phyloP scores from a whole-genome alignment of 2,329 filamentous ascomycete genomes.

The Aspergillus spinulosporus region DNA sequence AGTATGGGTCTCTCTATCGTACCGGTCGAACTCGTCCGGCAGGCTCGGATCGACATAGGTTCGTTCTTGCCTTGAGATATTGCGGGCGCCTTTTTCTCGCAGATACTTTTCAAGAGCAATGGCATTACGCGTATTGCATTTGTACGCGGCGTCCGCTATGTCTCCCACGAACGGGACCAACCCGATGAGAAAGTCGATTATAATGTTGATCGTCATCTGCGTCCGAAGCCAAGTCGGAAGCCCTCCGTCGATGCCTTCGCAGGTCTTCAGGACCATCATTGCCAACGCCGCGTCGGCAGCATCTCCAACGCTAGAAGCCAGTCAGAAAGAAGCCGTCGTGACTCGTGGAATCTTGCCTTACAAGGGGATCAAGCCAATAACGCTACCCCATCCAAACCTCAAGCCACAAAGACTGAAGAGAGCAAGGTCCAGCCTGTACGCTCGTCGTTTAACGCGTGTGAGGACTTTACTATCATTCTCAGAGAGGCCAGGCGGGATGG shows the following conservation, averaged over 20 bases:
- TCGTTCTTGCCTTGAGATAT: slow-evolving; percentile 28
- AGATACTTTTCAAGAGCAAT: slow-evolving; percentile 48
- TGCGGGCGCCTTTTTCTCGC: slow-evolving; percentile 41
- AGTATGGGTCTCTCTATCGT: slow-evolving; percentile 29
- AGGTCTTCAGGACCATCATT: slow-evolving; percentile 71
- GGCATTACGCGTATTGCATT: slow-evolving; percentile 51
- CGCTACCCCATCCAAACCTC: slow-evolving; percentile 82
- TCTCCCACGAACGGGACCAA: slow-evolving; percentile 55
- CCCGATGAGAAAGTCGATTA: slow-evolving; percentile 51
- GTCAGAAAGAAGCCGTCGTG: not conserved
- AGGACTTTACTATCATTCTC: slow-evolving; percentile 78
- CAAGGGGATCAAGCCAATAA: slow-evolving; percentile 81
- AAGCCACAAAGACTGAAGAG: slow-evolving; percentile 80
- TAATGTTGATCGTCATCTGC: slow-evolving; percentile 79
- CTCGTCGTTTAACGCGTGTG: slow-evolving; percentile 79
- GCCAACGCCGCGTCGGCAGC: slow-evolving; percentile 71
- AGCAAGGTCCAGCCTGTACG: slow-evolving; percentile 81
- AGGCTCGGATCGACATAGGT: slow-evolving; percentile 38
- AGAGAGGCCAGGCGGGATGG: slow-evolving; percentile 78
- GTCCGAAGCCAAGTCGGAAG: slow-evolving; percentile 59
- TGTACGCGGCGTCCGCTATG: slow-evolving; percentile 49
- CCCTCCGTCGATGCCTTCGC: slow-evolving; percentile 72
- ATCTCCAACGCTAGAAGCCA: slow-evolving; percentile 65
- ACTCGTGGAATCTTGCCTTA: slow-evolving; percentile 53
- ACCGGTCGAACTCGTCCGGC: slow-evolving; percentile 40